These are phyloP conservation scores for Echinosophora koreensis DNA, from an alignment of 306 rosid genomes.

Conservation along the genomic window DNA sequence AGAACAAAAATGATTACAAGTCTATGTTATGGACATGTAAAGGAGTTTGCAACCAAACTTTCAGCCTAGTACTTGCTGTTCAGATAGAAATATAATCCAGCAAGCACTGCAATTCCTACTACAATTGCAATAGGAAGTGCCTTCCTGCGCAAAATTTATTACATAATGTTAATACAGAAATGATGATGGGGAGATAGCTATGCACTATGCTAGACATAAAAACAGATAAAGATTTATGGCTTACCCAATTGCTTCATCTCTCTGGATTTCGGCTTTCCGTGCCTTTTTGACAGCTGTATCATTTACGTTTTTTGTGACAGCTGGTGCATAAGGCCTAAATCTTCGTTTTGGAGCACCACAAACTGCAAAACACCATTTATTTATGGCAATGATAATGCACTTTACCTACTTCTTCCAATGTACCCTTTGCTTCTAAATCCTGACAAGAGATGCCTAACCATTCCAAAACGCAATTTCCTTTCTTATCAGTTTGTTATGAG, in stretches of 20 bases:
- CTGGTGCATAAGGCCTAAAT: slow-evolving; percentile 67
- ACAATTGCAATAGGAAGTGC: slow-evolving; percentile 73
- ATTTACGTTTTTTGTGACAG: slow-evolving; percentile 64
- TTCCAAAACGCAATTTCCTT: slow-evolving; percentile 16
- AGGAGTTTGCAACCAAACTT: not conserved
- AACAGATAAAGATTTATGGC: slow-evolving; percentile 20
- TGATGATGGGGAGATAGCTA: not conserved
- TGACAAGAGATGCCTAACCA: slow-evolving; percentile 13
- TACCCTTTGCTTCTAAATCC: not conserved
- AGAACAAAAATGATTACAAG: not conserved
- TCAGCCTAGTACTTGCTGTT: slow-evolving; percentile 52
- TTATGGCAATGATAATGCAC: slow-evolving; percentile 15
- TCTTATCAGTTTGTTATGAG: not conserved
- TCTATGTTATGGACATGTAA: not conserved
- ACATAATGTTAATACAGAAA: not conserved
- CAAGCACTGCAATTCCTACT: slow-evolving; percentile 73
- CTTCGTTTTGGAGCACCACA: slow-evolving; percentile 92
- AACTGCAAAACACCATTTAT: slow-evolving; percentile 54
- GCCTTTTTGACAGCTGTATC: slow-evolving; percentile 56
- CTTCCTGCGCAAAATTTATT: slow-evolving; percentile 54
- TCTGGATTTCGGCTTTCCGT: slow-evolving; percentile 67
- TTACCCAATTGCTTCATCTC: slow-evolving; percentile 81
- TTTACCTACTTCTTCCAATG: not conserved
- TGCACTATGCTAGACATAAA: not conserved
- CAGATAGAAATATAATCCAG: slow-evolving; percentile 71